Percentiles rank a stretch among this genome's conserved stretches.
Conservation (phyloP, 2,329 filamentous ascomycete genomes). For the Ophidiomyces ophidiicola region DNA sequence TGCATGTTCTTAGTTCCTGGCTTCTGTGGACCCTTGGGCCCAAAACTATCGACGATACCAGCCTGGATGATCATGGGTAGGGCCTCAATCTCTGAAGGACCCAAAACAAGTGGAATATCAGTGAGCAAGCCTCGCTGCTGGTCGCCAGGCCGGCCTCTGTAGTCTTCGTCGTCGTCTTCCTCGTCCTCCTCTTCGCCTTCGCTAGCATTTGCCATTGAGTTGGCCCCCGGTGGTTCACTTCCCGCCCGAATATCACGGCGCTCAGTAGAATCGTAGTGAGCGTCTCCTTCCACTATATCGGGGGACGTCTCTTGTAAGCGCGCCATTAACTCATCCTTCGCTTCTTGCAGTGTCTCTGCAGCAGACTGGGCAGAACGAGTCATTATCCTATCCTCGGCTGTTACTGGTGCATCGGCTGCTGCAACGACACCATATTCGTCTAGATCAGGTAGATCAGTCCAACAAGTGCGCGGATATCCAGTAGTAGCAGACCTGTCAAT, state of each 20-base stretch:
- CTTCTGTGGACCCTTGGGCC: conserved; percentile 51
- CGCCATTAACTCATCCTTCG: conserved; percentile 41
- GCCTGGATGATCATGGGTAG: conserved; percentile 96
- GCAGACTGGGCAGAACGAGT: conserved; percentile 38
- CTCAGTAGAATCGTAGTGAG: conserved; percentile 32
- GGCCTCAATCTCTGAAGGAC: conserved; percentile 89
- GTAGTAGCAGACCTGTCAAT: conserved; percentile 32
- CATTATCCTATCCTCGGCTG: conserved; percentile 36
- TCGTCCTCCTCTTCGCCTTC: conserved; percentile 41
- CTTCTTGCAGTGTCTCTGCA: conserved; percentile 39
- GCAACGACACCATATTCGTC: conserved; percentile 31
- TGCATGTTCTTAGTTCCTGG: conserved; percentile 63
- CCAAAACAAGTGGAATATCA: conserved; percentile 85
- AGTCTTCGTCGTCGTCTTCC: conserved; percentile 42
- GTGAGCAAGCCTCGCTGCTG: conserved; percentile 67
- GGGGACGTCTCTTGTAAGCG: conserved; percentile 36
- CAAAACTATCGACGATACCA: conserved; percentile 74
- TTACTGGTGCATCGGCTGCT: conserved; percentile 29
- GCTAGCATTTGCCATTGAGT: conserved; percentile 34
- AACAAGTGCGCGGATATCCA: conserved; percentile 31
- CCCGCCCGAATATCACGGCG: conserved; percentile 32
- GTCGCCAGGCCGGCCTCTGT: conserved; percentile 40
- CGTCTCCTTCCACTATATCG: conserved; percentile 30
- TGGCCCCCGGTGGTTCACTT: conserved; percentile 33
- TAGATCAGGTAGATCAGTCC: conserved; percentile 35